Evolutionary conservation across 345 rosid genomes (phyloP).

Genomic region (Moricandia moricandioides): DNA sequence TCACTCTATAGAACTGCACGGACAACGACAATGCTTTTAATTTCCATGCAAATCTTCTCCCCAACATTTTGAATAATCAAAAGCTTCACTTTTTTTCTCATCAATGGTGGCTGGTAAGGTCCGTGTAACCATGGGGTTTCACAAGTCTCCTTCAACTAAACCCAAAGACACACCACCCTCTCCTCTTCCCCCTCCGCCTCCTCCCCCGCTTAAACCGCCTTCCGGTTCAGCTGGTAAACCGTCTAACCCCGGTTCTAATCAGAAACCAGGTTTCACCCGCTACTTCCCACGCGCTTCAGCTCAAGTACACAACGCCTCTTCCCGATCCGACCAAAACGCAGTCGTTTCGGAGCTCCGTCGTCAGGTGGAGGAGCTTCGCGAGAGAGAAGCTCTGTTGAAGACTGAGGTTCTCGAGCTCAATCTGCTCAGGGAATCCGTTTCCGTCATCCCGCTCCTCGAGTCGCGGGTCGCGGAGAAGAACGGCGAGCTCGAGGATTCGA

Average conservation of each 20-base stretch:
- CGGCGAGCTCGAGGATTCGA: conserved; percentile 39
- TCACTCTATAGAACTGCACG: conserved; percentile 24
- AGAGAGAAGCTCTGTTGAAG: conserved; percentile 60
- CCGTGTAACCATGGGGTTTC: conserved; percentile 78
- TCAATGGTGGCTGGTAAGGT: conserved; percentile 91
- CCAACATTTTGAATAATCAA: not conserved
- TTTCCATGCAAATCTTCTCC: conserved; percentile 33
- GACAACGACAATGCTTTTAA: conserved; percentile 38
- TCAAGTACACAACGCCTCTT: conserved; percentile 67
- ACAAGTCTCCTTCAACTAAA: conserved; percentile 58
- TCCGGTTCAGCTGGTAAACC: conserved; percentile 33
- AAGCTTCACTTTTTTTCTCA: not conserved
- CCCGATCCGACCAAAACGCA: conserved; percentile 51
- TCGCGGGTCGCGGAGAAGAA: conserved; percentile 44
- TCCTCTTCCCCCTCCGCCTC: conserved; percentile 42
- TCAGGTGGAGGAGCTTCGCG: conserved; percentile 71
- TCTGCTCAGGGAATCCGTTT: conserved; percentile 65
- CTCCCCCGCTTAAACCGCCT: conserved; percentile 36
- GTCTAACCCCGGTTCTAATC: not conserved
- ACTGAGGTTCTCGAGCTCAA: conserved; percentile 75
- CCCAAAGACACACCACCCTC: not conserved
- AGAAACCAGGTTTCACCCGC: conserved; percentile 58
- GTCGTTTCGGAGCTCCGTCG: conserved; percentile 61
- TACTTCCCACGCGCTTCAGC: conserved; percentile 97
- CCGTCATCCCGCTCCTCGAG: conserved; percentile 75